Percentiles rank a stretch among this genome's conserved stretches.
Conservation (phyloP, 306 rosid genomes). For the Begonia fuchsioides region DNA sequence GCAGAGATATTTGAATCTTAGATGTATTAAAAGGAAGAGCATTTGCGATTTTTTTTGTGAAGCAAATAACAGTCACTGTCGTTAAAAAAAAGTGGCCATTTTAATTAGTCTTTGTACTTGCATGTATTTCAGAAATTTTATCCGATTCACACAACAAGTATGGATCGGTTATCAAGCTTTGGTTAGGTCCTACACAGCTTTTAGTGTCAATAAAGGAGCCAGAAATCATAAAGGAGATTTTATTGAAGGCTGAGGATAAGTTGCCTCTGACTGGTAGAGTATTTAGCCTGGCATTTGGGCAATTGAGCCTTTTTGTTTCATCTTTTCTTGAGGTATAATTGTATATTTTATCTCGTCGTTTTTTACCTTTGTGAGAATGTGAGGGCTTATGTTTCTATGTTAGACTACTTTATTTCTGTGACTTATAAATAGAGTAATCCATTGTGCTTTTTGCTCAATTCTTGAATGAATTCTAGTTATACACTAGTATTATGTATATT, state of each 20-base stretch:
- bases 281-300: constrained; percentile 57
- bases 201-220: constrained; percentile 72
- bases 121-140: constrained; percentile 37
- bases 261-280: constrained; percentile 52
- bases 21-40: too few relatives aligned
- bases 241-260: constrained; percentile 59
- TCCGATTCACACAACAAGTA: constrained; percentile 42
- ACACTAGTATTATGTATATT: too few relatives aligned
- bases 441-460: too few relatives aligned
- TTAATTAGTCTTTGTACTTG: neutral
- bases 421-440: too few relatives aligned
- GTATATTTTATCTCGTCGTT: neutral
- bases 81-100: too few relatives aligned
- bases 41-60: too few relatives aligned
- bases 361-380: neutral
- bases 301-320: constrained; percentile 60
- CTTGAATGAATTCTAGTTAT: too few relatives aligned
- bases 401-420: too few relatives aligned
- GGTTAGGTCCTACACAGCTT: constrained; percentile 77
- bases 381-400: neutral
- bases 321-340: constrained; percentile 45
- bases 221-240: constrained; percentile 44
- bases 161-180: constrained; percentile 64
- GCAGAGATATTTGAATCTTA: too few relatives aligned
- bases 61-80: too few relatives aligned